Conservation (phyloP, 306 rosid species). For the Cicer cuneatum region DNA sequence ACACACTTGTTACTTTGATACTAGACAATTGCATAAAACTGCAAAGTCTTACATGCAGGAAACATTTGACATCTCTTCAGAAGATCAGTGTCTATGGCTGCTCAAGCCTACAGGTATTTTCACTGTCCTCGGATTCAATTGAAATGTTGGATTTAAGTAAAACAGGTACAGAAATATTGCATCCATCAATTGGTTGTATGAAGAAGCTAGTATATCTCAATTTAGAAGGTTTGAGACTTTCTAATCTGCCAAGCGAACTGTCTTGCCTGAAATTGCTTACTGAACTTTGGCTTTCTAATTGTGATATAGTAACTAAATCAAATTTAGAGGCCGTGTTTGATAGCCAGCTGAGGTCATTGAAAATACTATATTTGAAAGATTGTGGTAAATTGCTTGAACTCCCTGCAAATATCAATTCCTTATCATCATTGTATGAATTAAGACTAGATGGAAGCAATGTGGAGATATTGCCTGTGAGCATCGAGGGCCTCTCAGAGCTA, state of each 20-base stretch:
- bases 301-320: neutral
- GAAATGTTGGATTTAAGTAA: neutral
- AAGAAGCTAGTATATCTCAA: neutral
- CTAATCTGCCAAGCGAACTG: neutral
- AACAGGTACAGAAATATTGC: neutral
- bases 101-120: constrained; percentile 3
- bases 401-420: constrained; percentile 19
- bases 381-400: constrained; percentile 27
- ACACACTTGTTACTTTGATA: neutral
- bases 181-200: neutral
- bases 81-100: neutral
- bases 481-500: constrained; percentile 4
- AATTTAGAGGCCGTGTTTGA: neutral
- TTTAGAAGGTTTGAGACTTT: constrained; percentile 1
- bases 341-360: neutral
- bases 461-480: constrained; percentile 28
- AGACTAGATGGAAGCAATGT: constrained; percentile 29
- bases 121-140: neutral
- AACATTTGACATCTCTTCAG: neutral
- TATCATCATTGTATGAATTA: neutral
- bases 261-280: neutral
- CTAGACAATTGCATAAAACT: neutral
- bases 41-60: neutral
- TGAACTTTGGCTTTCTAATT: neutral
- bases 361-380: neutral